phyloP scores from a whole-genome alignment of 805 yeast genomes.

The Nakazawaea laoshanensis region DNA sequence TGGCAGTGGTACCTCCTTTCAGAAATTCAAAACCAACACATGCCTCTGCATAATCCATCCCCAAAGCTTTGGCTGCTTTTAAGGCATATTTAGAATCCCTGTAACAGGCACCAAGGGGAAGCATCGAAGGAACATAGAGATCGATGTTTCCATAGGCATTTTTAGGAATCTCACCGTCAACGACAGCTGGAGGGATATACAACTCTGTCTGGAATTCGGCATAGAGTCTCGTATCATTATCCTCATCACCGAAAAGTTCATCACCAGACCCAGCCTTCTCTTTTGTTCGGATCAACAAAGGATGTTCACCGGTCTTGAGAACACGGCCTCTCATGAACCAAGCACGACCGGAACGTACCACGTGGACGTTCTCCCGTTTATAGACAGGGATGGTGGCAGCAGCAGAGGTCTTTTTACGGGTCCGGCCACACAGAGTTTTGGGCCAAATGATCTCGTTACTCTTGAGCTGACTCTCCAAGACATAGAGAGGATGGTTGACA shows the following conservation, averaged over 20 bases:
- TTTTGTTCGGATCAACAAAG: conserved; percentile 37
- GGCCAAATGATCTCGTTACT: conserved; percentile 69
- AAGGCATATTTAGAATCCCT: conserved; percentile 46
- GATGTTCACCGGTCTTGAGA: conserved; percentile 61
- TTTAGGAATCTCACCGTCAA: conserved; percentile 60
- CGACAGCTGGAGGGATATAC: conserved; percentile 58
- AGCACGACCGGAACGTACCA: conserved; percentile 63
- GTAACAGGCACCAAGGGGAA: conserved; percentile 72
- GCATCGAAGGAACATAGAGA: conserved; percentile 67
- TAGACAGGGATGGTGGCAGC: conserved; percentile 51
- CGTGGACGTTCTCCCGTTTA: conserved; percentile 54
- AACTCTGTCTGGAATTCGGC: conserved; percentile 71
- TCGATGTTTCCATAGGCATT: conserved; percentile 84
- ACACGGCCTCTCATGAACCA: conserved; percentile 84
- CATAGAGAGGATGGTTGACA: conserved; percentile 80
- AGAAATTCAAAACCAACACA: conserved; percentile 77
- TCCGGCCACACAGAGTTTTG: conserved; percentile 65
- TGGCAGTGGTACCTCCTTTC: conserved; percentile 47
- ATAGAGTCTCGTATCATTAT: conserved; percentile 52
- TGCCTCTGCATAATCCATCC: conserved; percentile 79
- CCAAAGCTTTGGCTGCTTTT: conserved; percentile 62
- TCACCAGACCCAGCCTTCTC: conserved; percentile 15
- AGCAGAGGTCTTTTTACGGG: conserved; percentile 35
- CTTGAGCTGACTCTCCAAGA: conserved; percentile 64
- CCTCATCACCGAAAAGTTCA: conserved; percentile 24